These are phyloP conservation scores for Phaseolus lunatus DNA, from an alignment of 306 rosid species.

Conservation along the genomic window DNA sequence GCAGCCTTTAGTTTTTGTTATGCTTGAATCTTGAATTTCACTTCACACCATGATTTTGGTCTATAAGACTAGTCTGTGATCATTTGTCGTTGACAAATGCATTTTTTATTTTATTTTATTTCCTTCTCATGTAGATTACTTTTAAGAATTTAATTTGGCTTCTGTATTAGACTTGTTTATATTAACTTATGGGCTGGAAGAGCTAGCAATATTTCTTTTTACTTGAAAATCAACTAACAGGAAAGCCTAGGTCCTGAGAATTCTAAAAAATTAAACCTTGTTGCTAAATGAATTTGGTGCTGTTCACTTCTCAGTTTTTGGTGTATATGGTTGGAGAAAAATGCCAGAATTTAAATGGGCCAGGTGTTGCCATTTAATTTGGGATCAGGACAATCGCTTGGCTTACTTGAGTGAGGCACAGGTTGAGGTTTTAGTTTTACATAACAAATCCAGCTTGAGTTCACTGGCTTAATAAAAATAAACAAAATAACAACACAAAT, in stretches of 20 bases:
- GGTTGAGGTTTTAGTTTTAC: neutral
- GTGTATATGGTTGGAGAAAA: neutral
- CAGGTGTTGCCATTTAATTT: neutral
- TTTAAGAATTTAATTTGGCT: conserved; percentile 10
- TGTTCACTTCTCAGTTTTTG: neutral
- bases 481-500: neutral
- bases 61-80: conserved; percentile 9
- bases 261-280: neutral
- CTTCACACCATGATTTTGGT: neutral
- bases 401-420: neutral
- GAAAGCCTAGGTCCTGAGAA: neutral
- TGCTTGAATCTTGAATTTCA: conserved; percentile 2
- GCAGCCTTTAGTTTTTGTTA: neutral
- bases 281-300: neutral
- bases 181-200: neutral
- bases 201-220: neutral
- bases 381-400: neutral
- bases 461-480: neutral
- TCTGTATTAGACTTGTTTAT: neutral
- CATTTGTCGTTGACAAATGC: conserved; percentile 26
- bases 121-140: neutral
- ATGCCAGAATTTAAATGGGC: neutral
- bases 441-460: neutral
- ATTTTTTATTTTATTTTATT: conserved; percentile 13
- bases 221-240: conserved; percentile 13